Base-by-base conservation (phyloP, 441 rosid genomes). In the Corymbia calophylla region DNA sequence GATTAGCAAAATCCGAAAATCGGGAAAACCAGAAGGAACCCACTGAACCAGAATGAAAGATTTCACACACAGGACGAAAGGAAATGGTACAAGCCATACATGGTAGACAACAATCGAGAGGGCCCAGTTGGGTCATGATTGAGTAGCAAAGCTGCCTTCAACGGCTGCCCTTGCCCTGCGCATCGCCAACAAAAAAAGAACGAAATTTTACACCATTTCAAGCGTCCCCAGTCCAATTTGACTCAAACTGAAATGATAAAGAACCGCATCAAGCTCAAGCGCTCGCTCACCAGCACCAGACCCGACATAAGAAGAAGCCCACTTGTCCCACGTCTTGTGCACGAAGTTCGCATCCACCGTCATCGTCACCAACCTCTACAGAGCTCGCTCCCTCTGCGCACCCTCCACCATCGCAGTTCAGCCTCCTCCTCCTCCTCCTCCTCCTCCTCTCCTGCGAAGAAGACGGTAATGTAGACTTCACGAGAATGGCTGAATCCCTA, bases 61-160 rank as follows among this genome's bases (percentile, higher is more conserved):
- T 3, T 60, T 39, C 44, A 39, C 25, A 58, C 19, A 39, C 29
- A 15, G 56, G 25, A 90, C 66, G 48, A 87, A 18, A 66, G 88
- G 51, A 80, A 39, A 60, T 54, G 39, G 88, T 9, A 47, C 44
- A 47, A 25, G 58, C 49, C 94, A 92, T 93, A 97, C 99, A 97
- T 94, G 60, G 96, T 95, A 81, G 99, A 97, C 89, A 96, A 91
- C 92, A 97, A 87, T 88, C 99, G 99, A 92, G 97, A 95, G 27
- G 99, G 98, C 15, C 64, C 64, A 58, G 64, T 80, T 4, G 98
- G 97, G 49, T 97, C 98, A 29, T 97, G 92, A 90, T 96, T 96
- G 89, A 97, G 92, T 66, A 97, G 94, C 91, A 97, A 54, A 87
- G 97, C 96, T 87, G 95, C 96, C 93, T 94, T 95, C 64, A 97